These are phyloP conservation scores for Ogataea zsoltii DNA, from an alignment of 805 yeast species.

Conservation along the genomic window DNA sequence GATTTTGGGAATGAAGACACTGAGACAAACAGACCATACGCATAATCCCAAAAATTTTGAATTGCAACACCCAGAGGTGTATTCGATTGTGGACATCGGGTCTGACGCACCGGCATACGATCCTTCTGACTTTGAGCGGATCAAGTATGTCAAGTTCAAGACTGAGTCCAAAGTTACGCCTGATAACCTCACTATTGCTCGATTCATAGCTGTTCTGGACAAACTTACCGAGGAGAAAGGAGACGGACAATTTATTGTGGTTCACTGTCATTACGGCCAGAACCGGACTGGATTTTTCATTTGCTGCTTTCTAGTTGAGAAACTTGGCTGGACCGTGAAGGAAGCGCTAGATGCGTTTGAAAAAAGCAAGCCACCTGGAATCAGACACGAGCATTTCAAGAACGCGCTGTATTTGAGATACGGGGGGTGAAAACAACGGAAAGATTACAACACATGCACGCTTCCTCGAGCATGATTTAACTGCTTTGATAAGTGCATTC, in stretches of 20 bases:
- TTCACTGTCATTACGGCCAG: constrained; percentile 83
- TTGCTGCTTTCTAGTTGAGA: constrained; percentile 66
- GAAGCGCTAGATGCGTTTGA: constrained; percentile 65
- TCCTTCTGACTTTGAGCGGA: constrained; percentile 52
- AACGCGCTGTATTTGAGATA: constrained; percentile 72
- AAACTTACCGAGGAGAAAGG: constrained; percentile 35
- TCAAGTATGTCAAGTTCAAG: constrained; percentile 68
- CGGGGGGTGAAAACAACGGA: constrained; percentile 39
- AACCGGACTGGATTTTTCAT: constrained; percentile 76
- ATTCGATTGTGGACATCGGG: constrained; percentile 68
- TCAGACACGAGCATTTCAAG: constrained; percentile 74
- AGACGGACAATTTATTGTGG: constrained; percentile 48
- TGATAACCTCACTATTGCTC: constrained; percentile 55
- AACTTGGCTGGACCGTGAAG: constrained; percentile 55
- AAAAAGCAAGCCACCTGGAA: constrained; percentile 64
- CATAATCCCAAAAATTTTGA: constrained; percentile 65
- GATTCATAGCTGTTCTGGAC: constrained; percentile 56
- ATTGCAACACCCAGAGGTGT: constrained; percentile 46
- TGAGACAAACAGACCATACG: constrained; percentile 58
- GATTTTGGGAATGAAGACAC: constrained; percentile 72
- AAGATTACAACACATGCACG: too few relatives aligned
- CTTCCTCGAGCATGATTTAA: too few relatives aligned
- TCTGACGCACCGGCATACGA: constrained; percentile 71
- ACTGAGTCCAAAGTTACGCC: constrained; percentile 81
- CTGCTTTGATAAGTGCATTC: neutral